Evolutionary conservation across 257 asterid species (phyloP), one percentile per base, ranked within the genome.

Genomic region (Forsythia suspensa): DNA sequence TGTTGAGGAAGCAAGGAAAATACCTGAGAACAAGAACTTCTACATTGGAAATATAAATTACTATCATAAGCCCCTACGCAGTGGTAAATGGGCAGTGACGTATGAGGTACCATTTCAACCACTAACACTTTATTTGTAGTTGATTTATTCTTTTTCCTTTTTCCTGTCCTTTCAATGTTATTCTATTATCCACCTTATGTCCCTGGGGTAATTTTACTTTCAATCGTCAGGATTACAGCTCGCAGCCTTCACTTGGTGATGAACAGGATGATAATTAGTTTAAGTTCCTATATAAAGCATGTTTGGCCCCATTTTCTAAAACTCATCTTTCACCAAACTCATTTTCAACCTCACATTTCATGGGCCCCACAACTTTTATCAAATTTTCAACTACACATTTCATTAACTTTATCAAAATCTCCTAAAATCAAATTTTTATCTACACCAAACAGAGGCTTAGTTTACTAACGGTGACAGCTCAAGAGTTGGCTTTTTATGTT

Each of bases 61-160:
- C 90, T 89, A 92, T 82, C 96, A 91, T 80, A 91, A 86, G 86
- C 98, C 99, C 74, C 86, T 86, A 44, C 92, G 98, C 42, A 93
- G 92, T 81, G 99, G 99, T 61, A 95, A 95, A 95, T 95, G 99
- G 99, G 97, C 99, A 16, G 99, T 95, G 72, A 86, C 97, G 41
- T 89, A 87, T 43, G 93, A 93, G 99, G 99, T 93, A 80, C 59
- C 16, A 37, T 29, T 69, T 61, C 37, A 44, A 63, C 67, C 40
- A 61, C 36, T 9, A 68, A 24, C 67, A 34, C 70, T 46, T 70
- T 41, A 12, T 20, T 71, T 16, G 71, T 52, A 41, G 44, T 77
- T 46, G 48, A 5, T 57, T 61, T 72, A 8, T 72, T 68, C 65
- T 44, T n/a, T 67, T 41, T 82, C 18, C 20, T 9, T 70, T n/a